These are phyloP conservation scores for Cichorium intybus DNA, from an alignment of 140 eudicot genomes.

Conservation along the genomic window DNA sequence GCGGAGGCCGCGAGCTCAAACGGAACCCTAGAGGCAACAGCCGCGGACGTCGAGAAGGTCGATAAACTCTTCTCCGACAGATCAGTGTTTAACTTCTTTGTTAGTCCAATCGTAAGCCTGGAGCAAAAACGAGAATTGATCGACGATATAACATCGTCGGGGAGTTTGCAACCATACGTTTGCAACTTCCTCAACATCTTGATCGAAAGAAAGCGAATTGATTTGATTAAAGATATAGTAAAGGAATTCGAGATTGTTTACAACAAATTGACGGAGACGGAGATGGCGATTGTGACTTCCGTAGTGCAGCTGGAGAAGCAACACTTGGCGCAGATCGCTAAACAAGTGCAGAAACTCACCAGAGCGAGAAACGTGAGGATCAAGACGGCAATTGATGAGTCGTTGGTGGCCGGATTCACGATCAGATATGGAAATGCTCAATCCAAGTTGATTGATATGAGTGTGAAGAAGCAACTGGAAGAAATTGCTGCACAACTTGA, in stretches of 20 bases:
- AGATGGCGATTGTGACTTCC: constrained; percentile 26
- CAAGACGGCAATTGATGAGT: constrained; percentile 38
- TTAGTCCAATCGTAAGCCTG: constrained; percentile 40
- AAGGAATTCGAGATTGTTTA: constrained; percentile 67
- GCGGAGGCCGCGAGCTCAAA: constrained; percentile 62
- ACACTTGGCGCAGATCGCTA: constrained; percentile 51
- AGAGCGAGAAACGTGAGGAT: constrained; percentile 41
- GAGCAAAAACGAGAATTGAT: constrained; percentile 43
- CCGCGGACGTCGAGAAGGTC: constrained; percentile 59
- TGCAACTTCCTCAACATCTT: constrained; percentile 59
- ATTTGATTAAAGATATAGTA: constrained; percentile 46
- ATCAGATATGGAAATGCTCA: constrained; percentile 41
- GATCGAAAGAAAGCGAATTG: constrained; percentile 52
- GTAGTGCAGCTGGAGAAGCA: constrained; percentile 22
- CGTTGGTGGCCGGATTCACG: constrained; percentile 45
- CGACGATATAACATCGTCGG: constrained; percentile 37
- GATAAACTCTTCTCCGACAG: constrained; percentile 56
- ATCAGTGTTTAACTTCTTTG: constrained; percentile 40
- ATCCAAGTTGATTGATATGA: constrained; percentile 53
- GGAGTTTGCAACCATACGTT: constrained; percentile 46
- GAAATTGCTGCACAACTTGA: constrained; percentile 48
- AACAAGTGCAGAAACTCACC: constrained; percentile 36
- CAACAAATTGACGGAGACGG: constrained; percentile 34
- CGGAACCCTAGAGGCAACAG: constrained; percentile 56
- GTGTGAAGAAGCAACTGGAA: constrained; percentile 54